Evolutionary conservation across 805 yeast species (phyloP), one percentile per base, ranked within the genome.

Genomic region (Yamadazyma sp.): DNA sequence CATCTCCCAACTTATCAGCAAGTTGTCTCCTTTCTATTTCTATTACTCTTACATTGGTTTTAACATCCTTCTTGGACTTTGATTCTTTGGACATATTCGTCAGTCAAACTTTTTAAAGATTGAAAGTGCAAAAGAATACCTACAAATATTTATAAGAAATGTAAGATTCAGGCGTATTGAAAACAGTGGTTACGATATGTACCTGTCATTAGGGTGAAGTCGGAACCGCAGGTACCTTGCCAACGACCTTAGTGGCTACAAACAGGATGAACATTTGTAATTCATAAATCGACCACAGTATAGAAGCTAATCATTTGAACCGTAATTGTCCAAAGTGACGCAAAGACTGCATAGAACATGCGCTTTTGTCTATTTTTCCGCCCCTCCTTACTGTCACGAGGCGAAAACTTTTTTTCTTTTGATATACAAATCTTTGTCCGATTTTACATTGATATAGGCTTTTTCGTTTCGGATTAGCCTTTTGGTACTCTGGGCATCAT

Each of bases 1-100:
- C 65, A 41, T 70, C 67, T 0, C 71, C 71, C 14, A 67, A 43
- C 33, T 51, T 53, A 13, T 59, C 62, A 7, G 50, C 37, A 12
- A 48, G 34, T 13, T 38, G 20, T n/a, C 7, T 15, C 21, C 32
- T 42, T 15, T 36, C 37, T 17, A 39, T n/a, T 26, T 42, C 43
- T 14, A 16, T 19, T 5, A 39, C 40, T 18, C 13, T 30, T n/a
- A 42, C 38, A 22, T 19, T 29, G 18, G 18, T 32, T 21, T 33
- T 26, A 3, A 6, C 26, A 19, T 33, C 30, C 12, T 33, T 17
- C 11, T 25, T 18, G 10, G 13, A 30, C 28, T 25, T 25, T 25
- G 13, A 11, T 13, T 30, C 25, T 30, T 30, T 30, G 13, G 35
- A 9, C 35, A 23, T 32, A n/a, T n/a, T n/a, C n/a, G n/a, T n/a